These are phyloP conservation scores for Glomus cerebriforme DNA, from an alignment of 192 early-diverging fungal species.

Conservation along the genomic window DNA sequence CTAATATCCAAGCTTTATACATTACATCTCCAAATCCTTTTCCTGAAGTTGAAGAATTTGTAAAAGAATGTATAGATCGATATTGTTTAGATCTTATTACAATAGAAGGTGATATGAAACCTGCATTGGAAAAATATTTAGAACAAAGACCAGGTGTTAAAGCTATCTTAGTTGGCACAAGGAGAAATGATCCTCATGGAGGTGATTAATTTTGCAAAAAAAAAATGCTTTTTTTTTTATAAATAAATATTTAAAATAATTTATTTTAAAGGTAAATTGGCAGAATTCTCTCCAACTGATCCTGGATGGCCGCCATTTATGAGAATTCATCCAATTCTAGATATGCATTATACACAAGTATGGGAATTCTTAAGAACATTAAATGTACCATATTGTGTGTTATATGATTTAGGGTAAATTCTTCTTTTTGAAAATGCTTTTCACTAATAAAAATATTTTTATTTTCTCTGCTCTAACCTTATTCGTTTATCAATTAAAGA, in stretches of 20 bases:
- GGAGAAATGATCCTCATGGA: slow-evolving; percentile 74
- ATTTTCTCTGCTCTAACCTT: slow-evolving; percentile 11
- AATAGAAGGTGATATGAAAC: slow-evolving; percentile 76
- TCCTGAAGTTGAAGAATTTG: slow-evolving; percentile 86
- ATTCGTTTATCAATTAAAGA: slow-evolving; percentile 39
- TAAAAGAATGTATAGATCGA: slow-evolving; percentile 65
- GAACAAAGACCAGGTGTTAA: slow-evolving; percentile 48
- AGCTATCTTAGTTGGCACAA: slow-evolving; percentile 84
- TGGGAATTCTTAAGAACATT: slow-evolving; percentile 75
- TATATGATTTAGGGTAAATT: slow-evolving; percentile 85
- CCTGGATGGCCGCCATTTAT: slow-evolving; percentile 89
- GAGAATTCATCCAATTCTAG: slow-evolving; percentile 89
- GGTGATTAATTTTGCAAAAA: slow-evolving; percentile 37
- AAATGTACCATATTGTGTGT: slow-evolving; percentile 78
- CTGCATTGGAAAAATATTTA: slow-evolving; percentile 74
- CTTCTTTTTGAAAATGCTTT: neutral
- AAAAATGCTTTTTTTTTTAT: neutral
- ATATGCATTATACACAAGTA: slow-evolving; percentile 85
- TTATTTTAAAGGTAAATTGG: slow-evolving; percentile 44
- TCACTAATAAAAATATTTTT: neutral
- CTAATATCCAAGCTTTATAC: slow-evolving; percentile 67
- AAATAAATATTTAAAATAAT: neutral
- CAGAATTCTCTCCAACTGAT: slow-evolving; percentile 75
- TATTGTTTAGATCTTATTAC: slow-evolving; percentile 71
- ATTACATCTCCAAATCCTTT: slow-evolving; percentile 80